Base-by-base conservation (phyloP, 148 eudicot species). In the Polygonum maritimum region DNA sequence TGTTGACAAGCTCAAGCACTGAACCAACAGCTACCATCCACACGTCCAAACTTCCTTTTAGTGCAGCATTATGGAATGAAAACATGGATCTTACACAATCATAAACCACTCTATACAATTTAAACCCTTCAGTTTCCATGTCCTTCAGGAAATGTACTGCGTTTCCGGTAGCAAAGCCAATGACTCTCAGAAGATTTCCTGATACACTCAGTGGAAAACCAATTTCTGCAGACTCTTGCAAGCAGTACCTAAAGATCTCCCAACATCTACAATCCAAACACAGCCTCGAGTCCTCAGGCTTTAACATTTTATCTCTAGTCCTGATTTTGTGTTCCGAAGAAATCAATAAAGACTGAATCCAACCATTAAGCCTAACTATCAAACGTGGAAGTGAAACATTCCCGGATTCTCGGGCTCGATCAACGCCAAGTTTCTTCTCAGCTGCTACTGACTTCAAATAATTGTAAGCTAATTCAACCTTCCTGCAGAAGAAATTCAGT, bases 221-320 rank as follows among this genome's bases (percentile, higher is more conserved):
- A 69, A 76, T 74, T 54, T 82, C 86, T 54, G 78, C 62, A 58
- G 92, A 88, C 85, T 85, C 92, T 73, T 95, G 86, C 86, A 95
- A 81, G 84, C 97, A 92, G 82, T 84, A 86, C 57, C 80, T 91
- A 41, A 95, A 86, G 69, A 92, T 85, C 60, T 88, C 81, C 99
- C 99, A 95, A 80, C 97, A 87, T 86, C 89, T 92, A 76, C 71
- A 70, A 78, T 95, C 98, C 81, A 87, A 85, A 83, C 85, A 84
- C 11, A 87, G 87, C 51, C 79, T 85, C 60, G 81, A 65, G 74
- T 73, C 81, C 79, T 78, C 83, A 18, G 79, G 79, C 76, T 81
- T 77, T 63, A 65, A 67, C 41, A 77, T 73, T 75, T 83, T 70
- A 71, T 79, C 87, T 84, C 76, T 82, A 74, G 54, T 79, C 72